A percentile compares a stretch with the other conserved stretches of the same genome.
phyloP scores from a whole-genome alignment of 78 protist species.

The Acrasis kona region DNA sequence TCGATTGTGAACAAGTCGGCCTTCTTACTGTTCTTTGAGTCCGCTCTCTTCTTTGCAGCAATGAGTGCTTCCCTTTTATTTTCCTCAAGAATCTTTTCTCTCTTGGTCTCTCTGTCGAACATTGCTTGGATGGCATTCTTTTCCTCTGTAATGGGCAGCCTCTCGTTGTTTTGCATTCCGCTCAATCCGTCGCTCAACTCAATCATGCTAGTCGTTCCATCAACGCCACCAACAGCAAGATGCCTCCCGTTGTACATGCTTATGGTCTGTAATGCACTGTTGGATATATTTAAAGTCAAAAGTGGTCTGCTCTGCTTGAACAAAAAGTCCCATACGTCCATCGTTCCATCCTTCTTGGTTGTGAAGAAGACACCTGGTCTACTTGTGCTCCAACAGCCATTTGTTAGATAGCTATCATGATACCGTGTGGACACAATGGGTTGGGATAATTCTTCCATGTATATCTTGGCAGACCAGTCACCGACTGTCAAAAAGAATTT shows the following conservation, averaged over 20 bases:
- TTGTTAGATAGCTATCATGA: conserved; percentile 41
- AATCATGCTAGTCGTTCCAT: conserved; percentile 42
- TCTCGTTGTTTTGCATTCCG: neutral
- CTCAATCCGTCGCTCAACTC: conserved; percentile 35
- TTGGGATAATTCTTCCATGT: conserved; percentile 49
- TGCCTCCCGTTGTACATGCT: conserved; percentile 30
- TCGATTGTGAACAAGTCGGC: too few species aligned
- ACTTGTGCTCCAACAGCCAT: conserved; percentile 66
- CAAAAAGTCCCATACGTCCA: conserved; percentile 70
- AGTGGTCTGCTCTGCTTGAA: conserved; percentile 48
- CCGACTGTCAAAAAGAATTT: conserved; percentile 72
- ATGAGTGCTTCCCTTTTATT: too few species aligned
- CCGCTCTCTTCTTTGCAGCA: too few species aligned
- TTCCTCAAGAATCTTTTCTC: conserved; percentile 62
- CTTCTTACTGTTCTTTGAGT: too few species aligned
- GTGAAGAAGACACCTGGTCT: conserved; percentile 63
- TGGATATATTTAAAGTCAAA: conserved; percentile 32
- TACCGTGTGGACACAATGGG: conserved; percentile 53
- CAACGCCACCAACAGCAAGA: conserved; percentile 46
- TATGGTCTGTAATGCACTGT: conserved; percentile 23
- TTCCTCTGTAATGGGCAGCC: too few species aligned
- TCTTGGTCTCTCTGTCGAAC: conserved; percentile 28
- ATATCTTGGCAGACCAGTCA: conserved; percentile 75
- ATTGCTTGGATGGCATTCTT: conserved; percentile 8
- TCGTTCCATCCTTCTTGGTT: conserved; percentile 57